Conservation (phyloP, 257 asterid genomes). For the Capsicum rhomboideum region DNA sequence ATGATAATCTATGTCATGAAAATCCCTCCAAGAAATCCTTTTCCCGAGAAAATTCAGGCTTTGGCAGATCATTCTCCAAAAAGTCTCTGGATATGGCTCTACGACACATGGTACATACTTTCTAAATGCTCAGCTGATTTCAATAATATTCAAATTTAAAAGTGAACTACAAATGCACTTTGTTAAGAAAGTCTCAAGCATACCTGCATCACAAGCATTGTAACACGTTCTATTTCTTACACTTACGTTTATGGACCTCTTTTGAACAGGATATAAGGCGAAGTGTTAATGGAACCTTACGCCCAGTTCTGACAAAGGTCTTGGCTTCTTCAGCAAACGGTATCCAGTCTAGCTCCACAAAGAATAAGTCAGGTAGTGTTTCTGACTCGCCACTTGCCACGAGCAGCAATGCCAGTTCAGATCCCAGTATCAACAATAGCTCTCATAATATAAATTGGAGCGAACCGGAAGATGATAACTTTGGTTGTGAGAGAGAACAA, state of each 20-base stretch:
- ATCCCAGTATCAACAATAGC: constrained; percentile 24
- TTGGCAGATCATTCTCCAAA: constrained; percentile 75
- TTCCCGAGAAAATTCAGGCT: constrained; percentile 48
- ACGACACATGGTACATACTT: constrained; percentile 68
- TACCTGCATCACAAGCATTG: not conserved
- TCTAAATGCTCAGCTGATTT: not conserved
- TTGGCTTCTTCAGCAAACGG: constrained; percentile 22
- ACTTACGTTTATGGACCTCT: not conserved
- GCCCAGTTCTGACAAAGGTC: constrained; percentile 16
- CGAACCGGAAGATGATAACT: constrained; percentile 9
- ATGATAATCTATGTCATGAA: constrained; percentile 20
- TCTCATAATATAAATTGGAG: constrained; percentile 18
- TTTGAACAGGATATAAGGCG: constrained; percentile 57
- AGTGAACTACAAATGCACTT: not conserved
- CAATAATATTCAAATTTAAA: not conserved
- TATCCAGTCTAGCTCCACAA: constrained; percentile 20
- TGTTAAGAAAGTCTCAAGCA: not conserved
- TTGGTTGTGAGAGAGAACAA: constrained; percentile 5
- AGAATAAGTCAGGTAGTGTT: constrained; percentile 18
- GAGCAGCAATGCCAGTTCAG: constrained; percentile 36
- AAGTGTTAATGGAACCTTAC: constrained; percentile 29
- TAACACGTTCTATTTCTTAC: not conserved
- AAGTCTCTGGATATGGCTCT: constrained; percentile 88
- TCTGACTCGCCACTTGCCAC: constrained; percentile 46
- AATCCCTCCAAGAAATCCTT: constrained; percentile 33